Evolutionary conservation across 805 yeast genomes (phyloP), one percentile per base, ranked within the genome.

Genomic region (Saccharomyces mikatae): DNA sequence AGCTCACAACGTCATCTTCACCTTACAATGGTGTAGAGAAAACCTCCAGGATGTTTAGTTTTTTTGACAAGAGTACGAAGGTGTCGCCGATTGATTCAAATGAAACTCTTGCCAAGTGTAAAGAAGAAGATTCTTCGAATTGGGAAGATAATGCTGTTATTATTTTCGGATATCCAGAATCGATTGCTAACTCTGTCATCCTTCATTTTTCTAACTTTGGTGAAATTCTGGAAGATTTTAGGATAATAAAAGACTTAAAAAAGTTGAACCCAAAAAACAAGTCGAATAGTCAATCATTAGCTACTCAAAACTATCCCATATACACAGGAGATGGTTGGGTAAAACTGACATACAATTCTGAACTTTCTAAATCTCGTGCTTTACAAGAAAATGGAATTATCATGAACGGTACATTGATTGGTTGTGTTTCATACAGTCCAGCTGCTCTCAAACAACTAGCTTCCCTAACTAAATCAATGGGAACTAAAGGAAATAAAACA

Each of bases 281-380:
- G 24, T 17, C 24, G 17, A 8, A 9, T 6, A 36, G 4, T 36
- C 44, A 6, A 17, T 17, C 44, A 36, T 17, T 3, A 4, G 17
- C 48, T 6, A 57, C 54, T 11, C 71, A 68, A 55, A 75, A 70
- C 60, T 68, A 73, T 64, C 95, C 97, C 2, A 84, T 92, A 8
- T 87, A 82, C 69, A 79, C 91, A 11, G 98, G 98, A 1, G 80
- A 82, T 48, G 83, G 88, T 44, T 92, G 98, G 98, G 83, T 91
- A n/a, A 87, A 90, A 65, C 67, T 92, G 52, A 91, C 97, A 3
- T 94, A 82, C 68, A 86, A 83, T 54, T 84, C 83, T 55, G 80
- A 86, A 6, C 74, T 84, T 1, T 79, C 91, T 9, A 97, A 96
- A 2, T 69, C 81, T 17, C 82, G 96, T 53, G 97, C 99, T 0